Evolutionary conservation across 176 grass and related monocot species (phyloP).

Genomic region (Hyparrhenia diplandra): DNA sequence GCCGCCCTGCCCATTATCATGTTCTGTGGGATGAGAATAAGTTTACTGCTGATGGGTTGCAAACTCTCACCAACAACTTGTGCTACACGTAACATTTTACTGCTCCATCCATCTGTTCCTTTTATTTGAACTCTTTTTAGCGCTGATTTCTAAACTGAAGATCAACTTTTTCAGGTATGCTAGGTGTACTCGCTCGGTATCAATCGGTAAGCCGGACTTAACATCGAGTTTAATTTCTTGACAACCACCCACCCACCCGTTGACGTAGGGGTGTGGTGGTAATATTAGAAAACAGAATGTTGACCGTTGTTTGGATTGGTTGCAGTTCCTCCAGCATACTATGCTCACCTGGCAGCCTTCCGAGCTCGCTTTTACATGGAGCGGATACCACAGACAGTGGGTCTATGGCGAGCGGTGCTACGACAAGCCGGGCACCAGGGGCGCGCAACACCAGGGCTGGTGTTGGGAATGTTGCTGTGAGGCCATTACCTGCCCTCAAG

Average conservation of each 20-base stretch:
- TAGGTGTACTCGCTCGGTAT: slow-evolving; percentile 79
- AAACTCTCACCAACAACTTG: slow-evolving; percentile 89
- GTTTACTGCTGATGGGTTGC: slow-evolving; percentile 82
- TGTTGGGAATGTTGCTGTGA: slow-evolving; percentile 59
- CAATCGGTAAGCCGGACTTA: slow-evolving; percentile 47
- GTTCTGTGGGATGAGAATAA: slow-evolving; percentile 98
- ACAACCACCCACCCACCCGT: too few relatives aligned
- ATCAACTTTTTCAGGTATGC: slow-evolving; percentile 56
- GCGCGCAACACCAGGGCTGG: slow-evolving; percentile 29
- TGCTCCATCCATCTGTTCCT: neutral
- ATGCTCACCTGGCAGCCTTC: slow-evolving; percentile 84
- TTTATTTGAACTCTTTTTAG: neutral
- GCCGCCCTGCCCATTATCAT: slow-evolving; percentile 91
- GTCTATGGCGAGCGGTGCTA: slow-evolving; percentile 55
- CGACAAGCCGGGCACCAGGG: slow-evolving; percentile 25
- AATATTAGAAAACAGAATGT: neutral
- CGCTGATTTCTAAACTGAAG: neutral
- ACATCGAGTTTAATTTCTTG: too few relatives aligned
- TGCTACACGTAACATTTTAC: slow-evolving; percentile 77
- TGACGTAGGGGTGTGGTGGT: too few relatives aligned
- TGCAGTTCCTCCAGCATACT: slow-evolving; percentile 84
- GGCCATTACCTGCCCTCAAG: slow-evolving; percentile 74
- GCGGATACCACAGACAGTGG: slow-evolving; percentile 73
- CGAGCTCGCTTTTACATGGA: slow-evolving; percentile 85
- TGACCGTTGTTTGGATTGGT: slow-evolving; percentile 8